Base-by-base conservation (phyloP, 2,329 filamentous ascomycete genomes). In the Fusarium ramigenum region DNA sequence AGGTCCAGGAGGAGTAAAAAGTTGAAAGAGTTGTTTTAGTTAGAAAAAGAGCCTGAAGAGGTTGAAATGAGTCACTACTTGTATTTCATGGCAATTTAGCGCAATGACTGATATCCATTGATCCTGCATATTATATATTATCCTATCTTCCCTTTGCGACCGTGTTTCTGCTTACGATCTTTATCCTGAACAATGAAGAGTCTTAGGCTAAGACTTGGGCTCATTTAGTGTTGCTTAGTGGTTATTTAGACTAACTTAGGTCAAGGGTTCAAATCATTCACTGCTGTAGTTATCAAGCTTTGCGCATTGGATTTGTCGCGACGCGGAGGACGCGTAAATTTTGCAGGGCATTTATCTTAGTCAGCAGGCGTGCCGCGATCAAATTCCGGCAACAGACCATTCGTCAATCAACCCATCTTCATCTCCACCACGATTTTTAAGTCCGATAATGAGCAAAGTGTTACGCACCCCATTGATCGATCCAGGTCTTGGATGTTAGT, bases 1-100 rank as follows among this genome's bases (percentile, higher is more conserved):
- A 67, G 39, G 63, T 67, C 8, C 64, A 67, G 21, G 61, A 63
- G 49, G 60, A 46, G 42, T 54, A 28, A 30, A 18, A 18, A 4
- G 15, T 8, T 15, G 15, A 25, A 16, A n/a, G 34, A n/a, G 14
- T n/a, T 18, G 5, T 54, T n/a, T 18, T 21, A 23, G 21, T 28
- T 53, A 36, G 49, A 18, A 54, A 12, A 18, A n/a, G 18, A 3
- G 19, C 14, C 3, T 28, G 12, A 3, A 37, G 18, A n/a, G 2
- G 34, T 16, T 28, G 50, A 32, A 32, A 11, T 15, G 2, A n/a
- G 50, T n/a, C 4, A 7, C 8, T 18, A 30, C n/a, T 12, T 30
- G 23, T 40, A 40, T 40, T 7, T 4, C 4, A 54, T 40, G 30
- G 19, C 15, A 28, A n/a, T 30, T 18, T n/a, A 40, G 10, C 50